Conservation (phyloP, 306 rosid genomes). For the Cyclanthera cordifolia region DNA sequence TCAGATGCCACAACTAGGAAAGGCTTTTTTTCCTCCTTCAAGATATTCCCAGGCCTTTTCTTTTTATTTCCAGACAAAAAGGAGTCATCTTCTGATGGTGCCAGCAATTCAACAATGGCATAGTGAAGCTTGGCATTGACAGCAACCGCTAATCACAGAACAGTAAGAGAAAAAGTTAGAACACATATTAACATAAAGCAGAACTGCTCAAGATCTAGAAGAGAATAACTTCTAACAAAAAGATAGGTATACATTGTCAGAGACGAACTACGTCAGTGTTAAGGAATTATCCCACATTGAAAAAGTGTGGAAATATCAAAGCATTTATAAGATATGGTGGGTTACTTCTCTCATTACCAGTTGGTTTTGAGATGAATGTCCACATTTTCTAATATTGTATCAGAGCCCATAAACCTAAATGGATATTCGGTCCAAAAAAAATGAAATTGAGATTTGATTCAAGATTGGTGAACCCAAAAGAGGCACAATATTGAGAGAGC, state of each 20-base stretch:
- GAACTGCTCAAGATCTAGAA: not conserved
- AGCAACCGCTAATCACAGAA: constrained; percentile 66
- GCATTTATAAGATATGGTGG: no score
- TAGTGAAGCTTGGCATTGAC: constrained; percentile 85
- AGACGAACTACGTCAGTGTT: no score
- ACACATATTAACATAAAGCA: constrained; percentile 5
- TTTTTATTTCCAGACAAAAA: constrained; percentile 44
- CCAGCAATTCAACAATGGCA: constrained; percentile 68
- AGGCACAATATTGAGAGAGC: no score
- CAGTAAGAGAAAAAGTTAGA: not conserved
- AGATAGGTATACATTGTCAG: not conserved
- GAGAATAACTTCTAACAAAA: not conserved
- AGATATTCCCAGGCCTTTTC: constrained; percentile 47
- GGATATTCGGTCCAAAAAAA: no score
- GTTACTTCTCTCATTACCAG: no score
- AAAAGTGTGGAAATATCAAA: no score
- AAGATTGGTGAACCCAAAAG: no score
- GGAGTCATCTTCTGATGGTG: constrained; percentile 33
- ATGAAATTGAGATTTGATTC: no score
- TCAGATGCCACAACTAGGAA: constrained; percentile 79
- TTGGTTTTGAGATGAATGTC: no score
- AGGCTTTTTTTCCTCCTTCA: constrained; percentile 61
- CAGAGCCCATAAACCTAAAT: no score
- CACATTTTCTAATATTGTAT: no score
- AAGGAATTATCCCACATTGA: no score